phyloP scores from a whole-genome alignment of 306 rosid genomes.

The Castanospermum australe region DNA sequence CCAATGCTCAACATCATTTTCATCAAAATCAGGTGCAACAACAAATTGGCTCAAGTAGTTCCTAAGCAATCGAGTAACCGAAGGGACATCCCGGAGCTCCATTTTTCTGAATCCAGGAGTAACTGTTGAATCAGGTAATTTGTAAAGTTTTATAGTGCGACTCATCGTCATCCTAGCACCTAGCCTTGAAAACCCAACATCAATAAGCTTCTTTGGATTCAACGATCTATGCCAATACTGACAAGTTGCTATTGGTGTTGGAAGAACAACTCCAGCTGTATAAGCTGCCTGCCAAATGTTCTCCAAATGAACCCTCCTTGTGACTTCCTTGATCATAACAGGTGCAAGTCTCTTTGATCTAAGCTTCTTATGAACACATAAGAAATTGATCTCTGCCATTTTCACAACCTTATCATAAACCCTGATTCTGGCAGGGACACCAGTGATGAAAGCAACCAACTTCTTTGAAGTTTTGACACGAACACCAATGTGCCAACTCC shows the following conservation, averaged over 20 bases:
- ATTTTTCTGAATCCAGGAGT: constrained; percentile 66
- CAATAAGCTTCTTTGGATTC: constrained; percentile 72
- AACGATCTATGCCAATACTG: constrained; percentile 73
- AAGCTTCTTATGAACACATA: constrained; percentile 72
- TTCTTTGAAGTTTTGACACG: constrained; percentile 58
- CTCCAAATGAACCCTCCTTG: constrained; percentile 70
- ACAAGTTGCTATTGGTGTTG: constrained; percentile 66
- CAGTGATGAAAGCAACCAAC: constrained; percentile 67
- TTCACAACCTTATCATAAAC: constrained; percentile 45
- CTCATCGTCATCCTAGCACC: constrained; percentile 77
- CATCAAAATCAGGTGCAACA: constrained; percentile 64
- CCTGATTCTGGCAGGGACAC: constrained; percentile 66
- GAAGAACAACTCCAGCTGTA: constrained; percentile 73
- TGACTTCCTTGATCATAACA: constrained; percentile 73
- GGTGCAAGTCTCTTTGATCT: constrained; percentile 73
- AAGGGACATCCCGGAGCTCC: constrained; percentile 65
- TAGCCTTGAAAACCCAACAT: constrained; percentile 71
- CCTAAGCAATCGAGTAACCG: constrained; percentile 57
- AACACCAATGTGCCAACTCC: constrained; percentile 67
- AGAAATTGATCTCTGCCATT: constrained; percentile 69
- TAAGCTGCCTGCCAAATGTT: constrained; percentile 73
- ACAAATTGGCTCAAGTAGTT: constrained; percentile 52
- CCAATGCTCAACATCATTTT: constrained; percentile 67
- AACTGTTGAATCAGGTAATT: constrained; percentile 51
- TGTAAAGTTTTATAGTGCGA: constrained; percentile 62